Evolutionary conservation across 2,329 filamentous ascomycete genomes (phyloP), one percentile per base, ranked within the genome.

Genomic region (Furcasterigmium furcatum): DNA sequence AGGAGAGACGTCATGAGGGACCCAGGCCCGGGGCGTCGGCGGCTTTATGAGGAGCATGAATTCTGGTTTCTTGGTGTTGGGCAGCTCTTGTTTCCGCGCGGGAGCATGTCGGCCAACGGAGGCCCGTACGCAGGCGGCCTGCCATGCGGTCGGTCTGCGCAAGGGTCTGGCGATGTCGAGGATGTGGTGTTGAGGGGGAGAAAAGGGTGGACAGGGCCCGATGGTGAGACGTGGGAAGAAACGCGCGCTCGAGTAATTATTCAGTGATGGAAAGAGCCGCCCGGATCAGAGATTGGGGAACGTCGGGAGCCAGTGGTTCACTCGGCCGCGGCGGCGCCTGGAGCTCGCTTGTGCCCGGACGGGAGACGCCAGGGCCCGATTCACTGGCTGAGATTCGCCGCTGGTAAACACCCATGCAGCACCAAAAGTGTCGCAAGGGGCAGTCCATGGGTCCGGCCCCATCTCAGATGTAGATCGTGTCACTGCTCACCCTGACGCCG

Each of bases 381-480:
- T 44, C 34, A 54, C 46, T 54, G 52, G 52, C 52, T 49, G 52
- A 54, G 50, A 44, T 46, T 45, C 48, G 47, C 51, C 46, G 47
- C 40, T 21, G 32, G n/a, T 14, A 9, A 13, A 41, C 41, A 22
- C 12, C 18, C 44, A 19, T 43, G 20, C n/a, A 46, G 44, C 47
- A 47, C 47, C 30, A 16, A 13, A 32, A n/a, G 18, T 36, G 34
- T 36, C 34, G 34, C 34, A 36, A 36, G 34, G 34, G 34, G 34
- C n/a, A 13, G 30, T 32, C 30, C 16, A 16, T 32, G 30, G 30
- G 30, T 32, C 29, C 29, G 12, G 12, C 29, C 18, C 10, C 22
- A 20, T 16, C 29, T n/a, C 27, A 21, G 41, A 40, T 40, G 21
- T 9, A 24, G 38, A n/a, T 16, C 4, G n/a, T 40, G 38, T 40